phyloP scores from a whole-genome alignment of 2,329 filamentous ascomycete genomes.

The Cercospora janseana region DNA sequence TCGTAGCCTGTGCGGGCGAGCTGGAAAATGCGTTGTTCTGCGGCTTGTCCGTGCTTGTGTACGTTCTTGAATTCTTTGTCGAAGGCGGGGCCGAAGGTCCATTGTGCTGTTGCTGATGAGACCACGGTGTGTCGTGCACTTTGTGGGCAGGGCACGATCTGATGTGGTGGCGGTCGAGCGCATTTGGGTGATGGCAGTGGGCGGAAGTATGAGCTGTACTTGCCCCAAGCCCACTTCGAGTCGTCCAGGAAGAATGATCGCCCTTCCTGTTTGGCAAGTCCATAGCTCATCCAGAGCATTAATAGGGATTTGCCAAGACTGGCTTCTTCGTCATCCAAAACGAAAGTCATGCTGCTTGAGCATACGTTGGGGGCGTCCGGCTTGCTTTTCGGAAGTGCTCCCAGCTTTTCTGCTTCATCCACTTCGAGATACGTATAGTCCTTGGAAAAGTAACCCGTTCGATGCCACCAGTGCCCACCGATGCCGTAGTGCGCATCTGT shows the following conservation, averaged over 20 bases:
- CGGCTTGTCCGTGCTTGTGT: conserved; percentile 35
- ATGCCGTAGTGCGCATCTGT: not conserved
- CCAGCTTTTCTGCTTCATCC: conserved; percentile 64
- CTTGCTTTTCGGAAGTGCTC: conserved; percentile 50
- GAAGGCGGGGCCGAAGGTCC: conserved; percentile 63
- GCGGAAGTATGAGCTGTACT: conserved; percentile 70
- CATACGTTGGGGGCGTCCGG: conserved; percentile 53
- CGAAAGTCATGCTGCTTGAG: conserved; percentile 70
- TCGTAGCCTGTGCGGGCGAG: conserved; percentile 70
- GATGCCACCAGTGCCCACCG: conserved; percentile 46
- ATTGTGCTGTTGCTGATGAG: conserved; percentile 64
- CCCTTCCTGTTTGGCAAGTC: conserved; percentile 70
- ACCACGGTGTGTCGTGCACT: conserved; percentile 72
- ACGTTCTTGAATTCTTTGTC: conserved; percentile 46
- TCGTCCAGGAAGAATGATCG: conserved; percentile 83
- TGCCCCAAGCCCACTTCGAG: conserved; percentile 75
- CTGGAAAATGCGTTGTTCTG: conserved; percentile 61
- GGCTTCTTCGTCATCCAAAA: conserved; percentile 70
- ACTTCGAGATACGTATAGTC: conserved; percentile 75
- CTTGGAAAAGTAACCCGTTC: conserved; percentile 57
- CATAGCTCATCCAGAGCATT: conserved; percentile 80
- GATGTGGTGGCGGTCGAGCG: conserved; percentile 67
- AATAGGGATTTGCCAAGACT: conserved; percentile 75
- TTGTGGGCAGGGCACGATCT: conserved; percentile 77
- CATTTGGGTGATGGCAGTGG: conserved; percentile 65